phyloP scores from a whole-genome alignment of 257 asterid genomes.

The Gynochthodes officinalis region DNA sequence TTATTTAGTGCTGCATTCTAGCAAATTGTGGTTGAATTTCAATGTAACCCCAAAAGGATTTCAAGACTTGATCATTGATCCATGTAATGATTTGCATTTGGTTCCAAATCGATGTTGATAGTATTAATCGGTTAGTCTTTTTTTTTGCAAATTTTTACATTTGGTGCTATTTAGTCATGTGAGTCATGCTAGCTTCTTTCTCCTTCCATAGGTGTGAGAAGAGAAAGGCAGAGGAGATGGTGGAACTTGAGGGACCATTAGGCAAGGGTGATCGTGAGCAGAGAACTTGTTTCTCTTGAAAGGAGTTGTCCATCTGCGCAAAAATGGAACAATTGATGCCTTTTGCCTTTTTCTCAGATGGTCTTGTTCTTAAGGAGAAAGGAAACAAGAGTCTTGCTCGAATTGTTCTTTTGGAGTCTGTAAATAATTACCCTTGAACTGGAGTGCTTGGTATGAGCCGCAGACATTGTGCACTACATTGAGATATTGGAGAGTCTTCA shows the following conservation, averaged over 20 bases:
- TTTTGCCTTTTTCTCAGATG: conserved; percentile 77
- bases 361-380: conserved; percentile 92
- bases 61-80: not conserved
- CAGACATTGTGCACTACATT: conserved; percentile 58
- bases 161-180: conserved; percentile 13
- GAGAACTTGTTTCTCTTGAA: conserved; percentile 78
- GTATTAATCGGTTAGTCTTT: not conserved
- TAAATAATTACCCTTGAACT: conserved; percentile 90
- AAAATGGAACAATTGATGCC: conserved; percentile 75
- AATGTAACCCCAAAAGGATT: not conserved
- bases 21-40: not conserved
- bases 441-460: conserved; percentile 98
- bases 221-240: conserved; percentile 90
- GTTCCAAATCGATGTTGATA: not conserved
- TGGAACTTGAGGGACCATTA: conserved; percentile 88
- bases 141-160: not conserved
- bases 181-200: conserved; percentile 18
- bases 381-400: conserved; percentile 81
- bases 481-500: conserved; percentile 65
- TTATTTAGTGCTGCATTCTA: not conserved
- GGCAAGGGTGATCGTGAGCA: conserved; percentile 77
- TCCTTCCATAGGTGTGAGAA: conserved; percentile 76
- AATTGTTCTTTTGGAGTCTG: conserved; percentile 71
- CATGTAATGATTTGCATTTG: not conserved
- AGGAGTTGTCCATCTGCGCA: conserved; percentile 78